These are phyloP conservation scores for Fusarium coffeatum DNA, from an alignment of 2,329 filamentous ascomycete genomes.

Conservation along the genomic window DNA sequence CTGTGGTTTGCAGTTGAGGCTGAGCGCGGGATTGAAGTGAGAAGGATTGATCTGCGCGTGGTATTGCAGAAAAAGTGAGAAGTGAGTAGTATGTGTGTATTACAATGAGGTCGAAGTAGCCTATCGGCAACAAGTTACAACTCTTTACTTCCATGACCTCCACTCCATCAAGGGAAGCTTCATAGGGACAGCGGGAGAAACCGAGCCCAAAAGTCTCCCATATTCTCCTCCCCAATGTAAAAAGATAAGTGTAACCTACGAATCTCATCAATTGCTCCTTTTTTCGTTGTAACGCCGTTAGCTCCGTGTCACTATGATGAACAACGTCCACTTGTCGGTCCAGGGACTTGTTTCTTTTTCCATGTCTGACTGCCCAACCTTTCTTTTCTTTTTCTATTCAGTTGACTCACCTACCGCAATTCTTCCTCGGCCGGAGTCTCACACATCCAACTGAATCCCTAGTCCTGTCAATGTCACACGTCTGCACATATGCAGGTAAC, in stretches of 20 bases:
- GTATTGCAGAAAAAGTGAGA: conserved; percentile 32
- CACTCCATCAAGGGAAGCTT: conserved; percentile 10
- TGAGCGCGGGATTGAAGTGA: conserved; percentile 9
- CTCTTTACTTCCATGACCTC: not conserved
- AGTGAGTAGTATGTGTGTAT: conserved; percentile 9
- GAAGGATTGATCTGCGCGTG: conserved; percentile 28
- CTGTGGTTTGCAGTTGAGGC: conserved; percentile 10
- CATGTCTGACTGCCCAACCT: conserved; percentile 7
- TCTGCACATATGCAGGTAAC: conserved; percentile 9
- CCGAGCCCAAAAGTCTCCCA: conserved; percentile 3
- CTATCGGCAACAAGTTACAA: not conserved
- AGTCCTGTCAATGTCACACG: conserved; percentile 10
- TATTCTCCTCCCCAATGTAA: not conserved
- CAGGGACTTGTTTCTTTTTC: conserved; percentile 29
- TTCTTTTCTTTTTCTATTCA: conserved; percentile 25
- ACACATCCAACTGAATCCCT: conserved; percentile 8
- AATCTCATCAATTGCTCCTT: not conserved
- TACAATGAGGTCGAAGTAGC: not conserved
- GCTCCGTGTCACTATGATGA: not conserved
- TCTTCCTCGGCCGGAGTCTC: conserved; percentile 22
- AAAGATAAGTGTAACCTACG: not conserved
- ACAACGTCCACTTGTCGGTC: not conserved
- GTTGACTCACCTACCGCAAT: not conserved
- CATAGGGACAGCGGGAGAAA: conserved; percentile 28
- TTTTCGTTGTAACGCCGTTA: not conserved